Evolutionary conservation across 345 rosid genomes (phyloP).

Genomic region (Psidium guajava): DNA sequence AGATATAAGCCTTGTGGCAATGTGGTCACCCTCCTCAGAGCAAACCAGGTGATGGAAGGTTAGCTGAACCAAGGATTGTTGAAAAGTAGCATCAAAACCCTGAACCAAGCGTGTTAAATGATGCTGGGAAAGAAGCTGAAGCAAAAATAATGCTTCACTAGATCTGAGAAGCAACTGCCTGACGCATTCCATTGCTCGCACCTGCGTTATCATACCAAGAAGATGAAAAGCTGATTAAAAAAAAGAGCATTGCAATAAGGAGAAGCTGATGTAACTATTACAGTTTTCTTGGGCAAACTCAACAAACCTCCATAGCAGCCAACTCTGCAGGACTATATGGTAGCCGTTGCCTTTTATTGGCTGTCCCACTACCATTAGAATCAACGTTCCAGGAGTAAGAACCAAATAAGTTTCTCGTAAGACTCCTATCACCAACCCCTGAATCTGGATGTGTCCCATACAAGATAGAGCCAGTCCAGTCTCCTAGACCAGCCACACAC

Average conservation of each 20-base stretch:
- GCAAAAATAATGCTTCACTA: conserved; percentile 89
- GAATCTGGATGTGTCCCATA: conserved; percentile 63
- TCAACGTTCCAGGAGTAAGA: conserved; percentile 40
- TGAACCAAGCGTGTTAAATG: conserved; percentile 80
- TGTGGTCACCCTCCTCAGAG: conserved; percentile 88
- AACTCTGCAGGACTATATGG: conserved; percentile 84
- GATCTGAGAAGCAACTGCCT: conserved; percentile 95
- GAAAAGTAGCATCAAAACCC: conserved; percentile 53
- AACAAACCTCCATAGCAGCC: conserved; percentile 85
- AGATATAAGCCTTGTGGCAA: conserved; percentile 83
- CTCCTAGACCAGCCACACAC: conserved; percentile 84
- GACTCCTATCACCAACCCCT: conserved; percentile 60
- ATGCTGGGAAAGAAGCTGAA: conserved; percentile 84
- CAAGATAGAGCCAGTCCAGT: conserved; percentile 80
- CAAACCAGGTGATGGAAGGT: conserved; percentile 91
- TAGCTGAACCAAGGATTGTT: conserved; percentile 60
- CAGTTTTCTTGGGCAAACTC: not conserved
- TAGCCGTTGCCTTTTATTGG: conserved; percentile 73
- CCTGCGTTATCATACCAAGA: conserved; percentile 26
- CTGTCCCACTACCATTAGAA: conserved; percentile 49
- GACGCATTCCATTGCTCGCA: conserved; percentile 93
- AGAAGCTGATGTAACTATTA: not conserved
- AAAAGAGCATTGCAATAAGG: not conserved
- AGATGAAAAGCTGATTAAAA: conserved; percentile 1
- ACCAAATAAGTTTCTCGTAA: conserved; percentile 72